phyloP scores from a whole-genome alignment of 345 rosid species.

The Pistacia atlantica region DNA sequence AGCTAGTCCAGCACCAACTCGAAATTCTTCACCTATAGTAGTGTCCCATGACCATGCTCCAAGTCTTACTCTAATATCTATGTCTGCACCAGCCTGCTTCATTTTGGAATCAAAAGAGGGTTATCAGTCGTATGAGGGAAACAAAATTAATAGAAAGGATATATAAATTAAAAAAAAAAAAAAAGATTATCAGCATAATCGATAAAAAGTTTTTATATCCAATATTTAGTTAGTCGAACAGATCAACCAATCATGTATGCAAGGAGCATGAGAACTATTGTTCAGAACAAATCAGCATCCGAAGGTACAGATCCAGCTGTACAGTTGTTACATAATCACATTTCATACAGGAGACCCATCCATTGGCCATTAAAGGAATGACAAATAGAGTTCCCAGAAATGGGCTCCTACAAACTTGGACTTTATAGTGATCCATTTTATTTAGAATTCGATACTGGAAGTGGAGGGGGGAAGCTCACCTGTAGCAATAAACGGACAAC shows the following conservation, averaged over 20 bases:
- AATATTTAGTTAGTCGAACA: background rate
- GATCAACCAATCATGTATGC: background rate
- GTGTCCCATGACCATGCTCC: constrained; percentile 99
- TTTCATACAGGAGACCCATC: background rate
- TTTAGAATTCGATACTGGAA: background rate
- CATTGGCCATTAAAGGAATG: background rate
- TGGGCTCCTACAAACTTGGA: too few relatives aligned
- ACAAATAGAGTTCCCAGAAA: background rate
- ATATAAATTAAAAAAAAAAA: background rate
- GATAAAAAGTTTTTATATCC: background rate
- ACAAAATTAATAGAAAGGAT: too few relatives aligned
- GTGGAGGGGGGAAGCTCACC: constrained; percentile 38
- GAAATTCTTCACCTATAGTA: constrained; percentile 81
- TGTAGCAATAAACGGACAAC: constrained; percentile 66
- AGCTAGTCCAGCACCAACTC: constrained; percentile 96
- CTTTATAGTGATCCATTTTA: background rate
- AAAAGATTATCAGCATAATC: background rate
- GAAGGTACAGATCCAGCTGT: constrained; percentile 12
- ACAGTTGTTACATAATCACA: background rate
- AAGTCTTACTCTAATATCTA: constrained; percentile 61
- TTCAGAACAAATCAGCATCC: background rate
- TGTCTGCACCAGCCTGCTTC: constrained; percentile 66
- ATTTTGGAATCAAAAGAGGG: constrained; percentile 8
- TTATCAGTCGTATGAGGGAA: background rate
- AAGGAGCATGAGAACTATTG: background rate